These are phyloP conservation scores for Camelina neglecta DNA, from an alignment of 345 rosid genomes.

Conservation along the genomic window DNA sequence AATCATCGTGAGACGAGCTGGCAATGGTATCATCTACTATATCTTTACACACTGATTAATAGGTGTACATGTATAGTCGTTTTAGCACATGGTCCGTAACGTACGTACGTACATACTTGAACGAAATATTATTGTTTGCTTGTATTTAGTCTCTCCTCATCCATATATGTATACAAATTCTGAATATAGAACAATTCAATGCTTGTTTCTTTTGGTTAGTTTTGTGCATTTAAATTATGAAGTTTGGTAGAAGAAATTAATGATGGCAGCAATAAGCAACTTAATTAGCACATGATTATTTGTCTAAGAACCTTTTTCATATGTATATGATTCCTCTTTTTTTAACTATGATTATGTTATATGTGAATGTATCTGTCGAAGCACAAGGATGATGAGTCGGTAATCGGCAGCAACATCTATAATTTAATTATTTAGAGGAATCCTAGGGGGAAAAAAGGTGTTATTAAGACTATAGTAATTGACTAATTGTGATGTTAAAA, in stretches of 20 bases:
- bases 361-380: neutral
- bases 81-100: constrained; percentile 28
- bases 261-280: neutral
- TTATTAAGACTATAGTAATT: neutral
- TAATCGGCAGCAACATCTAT: neutral
- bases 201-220: neutral
- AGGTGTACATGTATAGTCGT: neutral
- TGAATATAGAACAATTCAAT: neutral
- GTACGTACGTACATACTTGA: constrained; percentile 17
- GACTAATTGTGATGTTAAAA: neutral
- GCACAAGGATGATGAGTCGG: neutral
- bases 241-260: neutral
- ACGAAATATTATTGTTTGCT: neutral
- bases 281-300: constrained; percentile 1
- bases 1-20: constrained; percentile 40
- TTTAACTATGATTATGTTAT: neutral
- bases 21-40: constrained; percentile 7
- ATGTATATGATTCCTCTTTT: neutral
- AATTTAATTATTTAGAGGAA: neutral
- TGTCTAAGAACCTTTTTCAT: neutral
- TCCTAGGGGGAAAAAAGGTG: neutral
- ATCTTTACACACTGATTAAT: neutral
- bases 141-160: neutral
- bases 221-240: neutral
- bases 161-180: neutral